Evolutionary conservation across 2,329 filamentous ascomycete genomes (phyloP).

Genomic region (Phaeophleospora eucalypticola): DNA sequence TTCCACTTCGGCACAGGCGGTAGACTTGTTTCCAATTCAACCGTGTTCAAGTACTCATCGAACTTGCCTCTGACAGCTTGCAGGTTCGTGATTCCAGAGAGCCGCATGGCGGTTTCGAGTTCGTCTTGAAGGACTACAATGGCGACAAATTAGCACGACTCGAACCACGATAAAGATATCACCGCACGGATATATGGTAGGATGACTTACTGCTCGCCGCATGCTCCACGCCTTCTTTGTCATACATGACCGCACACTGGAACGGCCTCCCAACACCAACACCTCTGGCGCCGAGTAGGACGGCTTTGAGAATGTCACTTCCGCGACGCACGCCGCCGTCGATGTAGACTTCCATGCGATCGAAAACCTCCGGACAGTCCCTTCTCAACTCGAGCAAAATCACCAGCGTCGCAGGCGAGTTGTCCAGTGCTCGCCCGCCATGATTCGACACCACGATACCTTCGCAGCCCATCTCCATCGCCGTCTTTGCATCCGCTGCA

Average conservation of each 20-base stretch:
- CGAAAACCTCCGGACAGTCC: conserved; percentile 58
- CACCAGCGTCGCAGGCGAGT: conserved; percentile 51
- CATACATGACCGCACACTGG: conserved; percentile 58
- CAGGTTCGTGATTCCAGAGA: conserved; percentile 60
- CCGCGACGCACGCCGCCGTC: conserved; percentile 63
- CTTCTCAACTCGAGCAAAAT: conserved; percentile 60
- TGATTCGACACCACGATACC: conserved; percentile 51
- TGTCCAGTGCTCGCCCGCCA: conserved; percentile 50
- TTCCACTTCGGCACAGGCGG: conserved; percentile 28
- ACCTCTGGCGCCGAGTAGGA: conserved; percentile 60
- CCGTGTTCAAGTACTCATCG: conserved; percentile 45
- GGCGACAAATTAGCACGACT: conserved; percentile 13
- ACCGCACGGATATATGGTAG: not conserved
- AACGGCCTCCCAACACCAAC: conserved; percentile 60
- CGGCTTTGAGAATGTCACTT: conserved; percentile 63
- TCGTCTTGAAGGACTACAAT: conserved; percentile 50
- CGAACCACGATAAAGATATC: no score
- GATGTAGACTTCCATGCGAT: conserved; percentile 58
- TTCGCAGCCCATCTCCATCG: conserved; percentile 40
- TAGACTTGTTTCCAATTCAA: conserved; percentile 51
- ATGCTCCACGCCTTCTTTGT: conserved; percentile 49
- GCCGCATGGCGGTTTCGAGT: conserved; percentile 61
- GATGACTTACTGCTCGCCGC: conserved; percentile 51
- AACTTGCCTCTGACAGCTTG: conserved; percentile 59
- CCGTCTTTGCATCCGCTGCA: conserved; percentile 40